Evolutionary conservation across 2,329 filamentous ascomycete genomes (phyloP), one percentile per base, ranked within the genome.

Genomic region (Dactylellina leptospora): DNA sequence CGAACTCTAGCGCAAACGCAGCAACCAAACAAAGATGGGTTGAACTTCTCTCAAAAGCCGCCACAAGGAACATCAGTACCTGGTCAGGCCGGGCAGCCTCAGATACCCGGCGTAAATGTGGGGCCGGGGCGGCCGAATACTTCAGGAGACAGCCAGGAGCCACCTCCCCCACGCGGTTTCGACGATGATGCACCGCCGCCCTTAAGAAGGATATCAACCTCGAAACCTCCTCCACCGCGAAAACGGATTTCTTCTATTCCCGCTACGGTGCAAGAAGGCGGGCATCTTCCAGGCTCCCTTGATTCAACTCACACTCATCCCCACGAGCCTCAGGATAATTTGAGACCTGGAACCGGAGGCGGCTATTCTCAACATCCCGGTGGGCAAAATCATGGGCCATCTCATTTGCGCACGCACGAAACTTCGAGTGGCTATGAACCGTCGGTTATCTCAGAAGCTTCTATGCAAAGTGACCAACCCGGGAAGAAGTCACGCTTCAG

Each of bases 151-250:
- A 10, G 23, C 13, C 62, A 53, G 4, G 58, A 44, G 13, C 51
- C 58, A 11, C 44, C 28, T 28, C 55, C 58, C 10, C 42, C 18
- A 25, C 50, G 51, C 27, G 20, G 4, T 10, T 62, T 58, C 33
- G 68, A 73, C 33, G 59, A 64, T 2, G 59, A 66, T 61, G 68
- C 47, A 3, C 68, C 68, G 6, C 68, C 68, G n/a, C 68, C 68
- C n/a, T 44, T 73, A 13, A 54, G 68, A 73, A 64, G 68, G 30
- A 45, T 73, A 42, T 73, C 68, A 22, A 73, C 40, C 16, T 73
- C 68, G 13, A 73, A 61, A 30, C 68, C 68, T 4, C 68, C 60
- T 8, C 68, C 68, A 9, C 53, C 59, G 4, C 68, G 68, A 11
- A 55, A 62, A 38, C 40, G 66, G 25, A 71, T 53, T 47, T 53